Conservation (phyloP, 176 grass and related monocot genomes). For the Carex scoparia region DNA sequence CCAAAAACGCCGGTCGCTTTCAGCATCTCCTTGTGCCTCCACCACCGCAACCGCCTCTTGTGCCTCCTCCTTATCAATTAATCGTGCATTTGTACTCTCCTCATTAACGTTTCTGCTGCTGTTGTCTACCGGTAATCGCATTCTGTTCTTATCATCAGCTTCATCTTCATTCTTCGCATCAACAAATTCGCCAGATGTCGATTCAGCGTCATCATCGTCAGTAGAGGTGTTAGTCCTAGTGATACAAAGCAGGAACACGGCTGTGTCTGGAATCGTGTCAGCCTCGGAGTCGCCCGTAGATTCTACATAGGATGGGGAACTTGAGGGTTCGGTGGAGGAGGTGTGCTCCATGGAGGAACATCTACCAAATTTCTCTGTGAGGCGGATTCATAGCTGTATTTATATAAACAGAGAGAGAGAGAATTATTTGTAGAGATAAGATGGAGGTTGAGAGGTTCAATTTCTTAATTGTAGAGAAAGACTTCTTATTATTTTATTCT, state of each 20-base stretch:
- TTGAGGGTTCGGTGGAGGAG: not conserved
- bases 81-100: not conserved
- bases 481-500: not conserved
- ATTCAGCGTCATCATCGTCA: constrained; percentile 26
- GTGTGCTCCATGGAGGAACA: constrained; percentile 9
- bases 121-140: not conserved
- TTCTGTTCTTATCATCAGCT: not conserved
- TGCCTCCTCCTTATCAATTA: not conserved
- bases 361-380: not conserved
- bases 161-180: not conserved
- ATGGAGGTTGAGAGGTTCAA: not conserved
- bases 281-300: constrained; percentile 32
- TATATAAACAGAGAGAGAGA: not conserved
- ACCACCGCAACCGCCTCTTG: not conserved
- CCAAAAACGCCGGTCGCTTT: constrained; percentile 40
- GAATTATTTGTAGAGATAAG: not conserved
- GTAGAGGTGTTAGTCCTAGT: not conserved
- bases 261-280: not conserved
- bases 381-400: not conserved
- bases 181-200: not conserved
- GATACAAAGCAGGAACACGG: not conserved
- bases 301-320: not conserved
- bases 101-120: not conserved
- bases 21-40: not conserved
- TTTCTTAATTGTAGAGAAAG: not conserved